Conservation (phyloP, 78 protist species). For the Dictyostelium intermedium region DNA sequence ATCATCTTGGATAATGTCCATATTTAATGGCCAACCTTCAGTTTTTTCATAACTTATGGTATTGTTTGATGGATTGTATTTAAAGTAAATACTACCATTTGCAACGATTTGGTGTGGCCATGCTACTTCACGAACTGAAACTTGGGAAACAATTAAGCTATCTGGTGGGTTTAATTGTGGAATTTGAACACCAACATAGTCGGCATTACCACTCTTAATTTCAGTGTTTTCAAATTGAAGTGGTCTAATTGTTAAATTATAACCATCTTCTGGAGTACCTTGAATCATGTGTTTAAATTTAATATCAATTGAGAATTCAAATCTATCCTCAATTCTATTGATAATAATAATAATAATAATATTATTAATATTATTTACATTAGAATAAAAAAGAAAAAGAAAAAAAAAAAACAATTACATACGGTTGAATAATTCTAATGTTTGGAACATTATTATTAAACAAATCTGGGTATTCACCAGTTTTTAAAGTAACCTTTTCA, state of each 20-base stretch:
- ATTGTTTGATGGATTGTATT: constrained; percentile 19
- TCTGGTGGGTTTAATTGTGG: background rate
- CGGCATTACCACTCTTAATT: background rate
- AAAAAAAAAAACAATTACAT: no score
- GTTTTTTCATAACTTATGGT: background rate
- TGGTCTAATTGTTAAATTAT: constrained; percentile 21
- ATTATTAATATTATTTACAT: no score
- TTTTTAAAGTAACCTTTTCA: no score
- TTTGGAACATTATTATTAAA: no score
- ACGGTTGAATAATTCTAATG: no score
- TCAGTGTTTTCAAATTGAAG: background rate
- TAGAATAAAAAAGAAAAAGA: no score
- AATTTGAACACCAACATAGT: background rate
- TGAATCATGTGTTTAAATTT: background rate
- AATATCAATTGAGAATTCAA: constrained; percentile 28
- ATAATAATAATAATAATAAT: no score
- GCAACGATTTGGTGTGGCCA: constrained; percentile 52
- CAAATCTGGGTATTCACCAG: no score
- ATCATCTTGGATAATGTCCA: background rate
- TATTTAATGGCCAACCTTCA: constrained; percentile 38
- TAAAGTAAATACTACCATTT: constrained; percentile 38
- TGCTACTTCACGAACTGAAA: background rate
- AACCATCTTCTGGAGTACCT: background rate
- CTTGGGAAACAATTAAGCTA: background rate
- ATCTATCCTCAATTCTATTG: background rate